Conservation (phyloP, 768 basidiomycete genomes). For the Tephrocybe sp. region DNA sequence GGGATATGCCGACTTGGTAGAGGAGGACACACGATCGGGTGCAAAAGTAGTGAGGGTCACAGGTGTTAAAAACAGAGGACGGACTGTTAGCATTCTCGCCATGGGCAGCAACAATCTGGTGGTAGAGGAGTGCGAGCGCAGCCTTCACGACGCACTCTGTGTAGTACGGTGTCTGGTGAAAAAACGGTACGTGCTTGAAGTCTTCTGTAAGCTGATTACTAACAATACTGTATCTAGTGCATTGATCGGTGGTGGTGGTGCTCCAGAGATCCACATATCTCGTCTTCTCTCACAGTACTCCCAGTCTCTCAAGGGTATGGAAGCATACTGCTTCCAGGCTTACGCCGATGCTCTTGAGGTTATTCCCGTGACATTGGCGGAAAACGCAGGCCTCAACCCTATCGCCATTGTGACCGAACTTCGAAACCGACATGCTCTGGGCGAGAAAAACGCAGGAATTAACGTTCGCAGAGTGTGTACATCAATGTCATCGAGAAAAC, state of each 20-base stretch:
- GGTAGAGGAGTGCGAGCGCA: slow-evolving; percentile 95
- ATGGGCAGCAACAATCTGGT: slow-evolving; percentile 93
- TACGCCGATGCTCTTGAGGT: slow-evolving; percentile 98
- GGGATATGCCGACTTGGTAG: slow-evolving; percentile 93
- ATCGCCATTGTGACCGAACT: slow-evolving; percentile 98
- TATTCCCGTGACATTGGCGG: slow-evolving; percentile 95
- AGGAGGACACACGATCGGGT: slow-evolving; percentile 79
- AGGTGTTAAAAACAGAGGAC: slow-evolving; percentile 91
- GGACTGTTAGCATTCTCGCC: slow-evolving; percentile 93
- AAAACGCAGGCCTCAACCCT: slow-evolving; percentile 97
- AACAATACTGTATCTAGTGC: slow-evolving; percentile 44
- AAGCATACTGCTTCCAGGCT: slow-evolving; percentile 98
- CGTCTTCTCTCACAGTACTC: slow-evolving; percentile 87
- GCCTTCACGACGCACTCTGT: slow-evolving; percentile 98
- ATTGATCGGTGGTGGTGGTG: slow-evolving; percentile 93
- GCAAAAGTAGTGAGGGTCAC: slow-evolving; percentile 94
- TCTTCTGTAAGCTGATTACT: slow-evolving; percentile 20
- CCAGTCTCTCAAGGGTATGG: slow-evolving; percentile 95
- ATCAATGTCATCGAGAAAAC: background rate
- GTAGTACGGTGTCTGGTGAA: slow-evolving; percentile 98
- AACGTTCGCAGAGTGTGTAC: slow-evolving; percentile 89
- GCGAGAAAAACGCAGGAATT: slow-evolving; percentile 94
- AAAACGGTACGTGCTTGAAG: slow-evolving; percentile 67
- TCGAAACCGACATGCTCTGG: slow-evolving; percentile 93
- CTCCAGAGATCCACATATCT: slow-evolving; percentile 97